A percentile compares a stretch with the other conserved stretches of the same genome.
Evolutionary conservation across 495 filamentous ascomycete genomes (phyloP).

Genomic region (Talaromyces liani): DNA sequence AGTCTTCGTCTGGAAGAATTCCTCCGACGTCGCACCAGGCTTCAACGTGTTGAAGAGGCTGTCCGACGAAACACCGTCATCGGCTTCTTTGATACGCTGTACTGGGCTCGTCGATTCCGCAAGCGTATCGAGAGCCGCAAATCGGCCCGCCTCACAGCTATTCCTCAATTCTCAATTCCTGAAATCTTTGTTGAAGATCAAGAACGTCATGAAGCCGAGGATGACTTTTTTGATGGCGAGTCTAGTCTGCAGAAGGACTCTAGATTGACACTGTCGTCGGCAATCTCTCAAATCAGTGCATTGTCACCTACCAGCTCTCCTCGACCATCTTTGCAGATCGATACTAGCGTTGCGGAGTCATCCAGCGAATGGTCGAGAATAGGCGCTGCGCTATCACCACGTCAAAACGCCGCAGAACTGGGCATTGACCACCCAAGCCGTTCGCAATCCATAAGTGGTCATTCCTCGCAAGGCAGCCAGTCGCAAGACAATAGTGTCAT

Average conservation of each 20-base stretch:
- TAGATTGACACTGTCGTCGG: slow-evolving; percentile 4
- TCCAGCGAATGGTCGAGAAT: slow-evolving; percentile 39
- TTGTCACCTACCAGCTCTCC: slow-evolving; percentile 23
- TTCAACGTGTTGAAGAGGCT: slow-evolving; percentile 95
- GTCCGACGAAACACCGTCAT: slow-evolving; percentile 81
- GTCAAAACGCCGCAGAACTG: slow-evolving; percentile 11
- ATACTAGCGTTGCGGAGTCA: slow-evolving; percentile 35
- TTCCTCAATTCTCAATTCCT: slow-evolving; percentile 79
- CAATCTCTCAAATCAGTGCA: slow-evolving; percentile 20
- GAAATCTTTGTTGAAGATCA: slow-evolving; percentile 83
- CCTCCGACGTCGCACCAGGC: slow-evolving; percentile 76
- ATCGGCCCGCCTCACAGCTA: slow-evolving; percentile 62
- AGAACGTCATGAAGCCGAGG: slow-evolving; percentile 23
- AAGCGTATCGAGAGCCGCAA: slow-evolving; percentile 58
- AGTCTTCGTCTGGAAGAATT: slow-evolving; percentile 91
- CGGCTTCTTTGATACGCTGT: slow-evolving; percentile 94
- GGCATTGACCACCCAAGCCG: not conserved
- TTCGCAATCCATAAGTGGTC: not conserved
- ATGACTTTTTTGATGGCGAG: slow-evolving; percentile 18
- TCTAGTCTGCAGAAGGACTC: slow-evolving; percentile 12
- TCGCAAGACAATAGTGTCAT: slow-evolving; percentile 56
- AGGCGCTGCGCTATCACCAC: slow-evolving; percentile 34
- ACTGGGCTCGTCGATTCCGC: slow-evolving; percentile 79
- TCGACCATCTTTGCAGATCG: slow-evolving; percentile 19
- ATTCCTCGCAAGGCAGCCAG: slow-evolving; percentile 14